Conservation (phyloP, 163 green algal species). For the Chloromonas sp. region DNA sequence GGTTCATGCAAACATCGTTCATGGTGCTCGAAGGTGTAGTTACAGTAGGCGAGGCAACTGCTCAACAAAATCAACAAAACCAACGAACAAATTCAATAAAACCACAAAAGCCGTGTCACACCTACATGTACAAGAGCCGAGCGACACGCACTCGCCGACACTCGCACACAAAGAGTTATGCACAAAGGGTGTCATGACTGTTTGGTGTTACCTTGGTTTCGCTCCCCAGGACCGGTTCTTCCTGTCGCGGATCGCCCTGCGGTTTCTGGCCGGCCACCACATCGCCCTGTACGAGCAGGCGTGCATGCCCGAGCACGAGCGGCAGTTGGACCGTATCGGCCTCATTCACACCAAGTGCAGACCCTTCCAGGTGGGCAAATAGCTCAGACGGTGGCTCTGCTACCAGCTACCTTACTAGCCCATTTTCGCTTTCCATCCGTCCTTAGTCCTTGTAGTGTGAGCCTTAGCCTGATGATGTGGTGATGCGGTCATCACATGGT, state of each 20-base stretch:
- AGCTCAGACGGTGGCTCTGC: too few relatives aligned
- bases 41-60: too few relatives aligned
- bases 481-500: too few relatives aligned
- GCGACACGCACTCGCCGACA: not conserved
- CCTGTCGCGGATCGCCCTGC: constrained; percentile 93
- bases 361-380: constrained; percentile 17
- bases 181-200: not conserved
- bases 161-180: not conserved
- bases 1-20: too few relatives aligned
- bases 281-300: constrained; percentile 79
- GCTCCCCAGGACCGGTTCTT: constrained; percentile 83
- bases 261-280: constrained; percentile 78
- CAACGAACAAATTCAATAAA: not conserved
- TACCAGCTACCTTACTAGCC: too few relatives aligned
- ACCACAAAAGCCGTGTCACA: not conserved
- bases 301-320: not conserved
- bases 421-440: too few relatives aligned
- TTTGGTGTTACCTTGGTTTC: not conserved
- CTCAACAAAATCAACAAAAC: too few relatives aligned
- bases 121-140: not conserved
- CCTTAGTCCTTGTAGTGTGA: too few relatives aligned
- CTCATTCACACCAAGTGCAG: constrained; percentile 80
- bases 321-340: constrained; percentile 68
- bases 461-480: too few relatives aligned
- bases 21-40: too few relatives aligned